phyloP scores from a whole-genome alignment of 768 basidiomycete genomes.

The Mycena rosella region DNA sequence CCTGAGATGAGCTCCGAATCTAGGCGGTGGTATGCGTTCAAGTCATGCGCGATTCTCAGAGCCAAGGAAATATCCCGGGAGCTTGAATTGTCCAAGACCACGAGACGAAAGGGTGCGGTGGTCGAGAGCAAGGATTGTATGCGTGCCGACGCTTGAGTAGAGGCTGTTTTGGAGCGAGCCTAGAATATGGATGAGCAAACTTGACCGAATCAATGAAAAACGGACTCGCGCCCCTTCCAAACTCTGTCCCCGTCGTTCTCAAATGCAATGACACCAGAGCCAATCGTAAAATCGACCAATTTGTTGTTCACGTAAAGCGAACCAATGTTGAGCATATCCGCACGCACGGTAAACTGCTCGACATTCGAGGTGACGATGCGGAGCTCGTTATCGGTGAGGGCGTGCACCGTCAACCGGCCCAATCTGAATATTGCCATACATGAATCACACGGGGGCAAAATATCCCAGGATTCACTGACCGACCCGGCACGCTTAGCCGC shows the following conservation, averaged over 20 bases:
- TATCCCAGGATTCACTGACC: constrained; percentile 56
- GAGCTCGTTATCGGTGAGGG: constrained; percentile 26
- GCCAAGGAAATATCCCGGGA: constrained; percentile 66
- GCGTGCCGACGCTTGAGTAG: constrained; percentile 59
- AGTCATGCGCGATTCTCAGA: constrained; percentile 73
- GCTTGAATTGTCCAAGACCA: constrained; percentile 57
- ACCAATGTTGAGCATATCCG: constrained; percentile 32
- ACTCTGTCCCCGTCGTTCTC: constrained; percentile 13
- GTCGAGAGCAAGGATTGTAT: constrained; percentile 76
- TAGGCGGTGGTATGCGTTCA: constrained; percentile 76
- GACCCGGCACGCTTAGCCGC: constrained; percentile 71
- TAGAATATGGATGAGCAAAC: constrained; percentile 16
- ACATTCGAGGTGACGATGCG: constrained; percentile 48
- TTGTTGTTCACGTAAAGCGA: constrained; percentile 38
- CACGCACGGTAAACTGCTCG: constrained; percentile 46
- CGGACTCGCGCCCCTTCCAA: constrained; percentile 35
- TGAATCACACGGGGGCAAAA: background rate
- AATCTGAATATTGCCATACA: constrained; percentile 45
- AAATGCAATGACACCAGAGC: constrained; percentile 32
- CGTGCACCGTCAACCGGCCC: constrained; percentile 51
- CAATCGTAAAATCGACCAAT: constrained; percentile 22
- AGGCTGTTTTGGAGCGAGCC: background rate
- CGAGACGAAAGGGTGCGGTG: constrained; percentile 64
- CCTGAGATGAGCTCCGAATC: constrained; percentile 72
- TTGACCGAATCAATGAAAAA: background rate